These are phyloP conservation scores for Naganishia randhawae DNA, from an alignment of 768 basidiomycete species.

Conservation along the genomic window DNA sequence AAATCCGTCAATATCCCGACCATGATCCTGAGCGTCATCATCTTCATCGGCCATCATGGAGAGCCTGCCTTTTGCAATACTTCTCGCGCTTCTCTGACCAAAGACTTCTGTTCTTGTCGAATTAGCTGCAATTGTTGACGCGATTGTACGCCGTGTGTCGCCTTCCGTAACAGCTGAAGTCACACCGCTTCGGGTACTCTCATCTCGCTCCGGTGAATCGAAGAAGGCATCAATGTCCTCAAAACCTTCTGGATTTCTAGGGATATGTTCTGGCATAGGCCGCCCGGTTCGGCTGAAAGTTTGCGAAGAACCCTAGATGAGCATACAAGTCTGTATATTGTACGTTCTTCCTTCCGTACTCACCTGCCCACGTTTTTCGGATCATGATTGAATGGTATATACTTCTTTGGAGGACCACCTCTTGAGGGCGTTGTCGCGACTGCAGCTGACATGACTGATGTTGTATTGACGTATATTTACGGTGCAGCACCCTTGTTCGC, in stretches of 20 bases:
- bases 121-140: neutral
- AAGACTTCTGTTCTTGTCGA: slow-evolving; percentile 3
- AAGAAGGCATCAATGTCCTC: slow-evolving; percentile 51
- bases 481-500: neutral
- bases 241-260: slow-evolving; percentile 45
- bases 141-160: slow-evolving; percentile 6
- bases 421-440: slow-evolving; percentile 4
- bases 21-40: slow-evolving; percentile 2
- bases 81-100: slow-evolving; percentile 1
- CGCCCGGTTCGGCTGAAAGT: slow-evolving; percentile 43
- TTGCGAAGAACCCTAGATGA: neutral
- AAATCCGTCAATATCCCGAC: slow-evolving; percentile 1
- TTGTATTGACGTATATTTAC: neutral
- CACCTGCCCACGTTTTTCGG: slow-evolving; percentile 47
- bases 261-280: slow-evolving; percentile 45
- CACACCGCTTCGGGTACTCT: slow-evolving; percentile 3
- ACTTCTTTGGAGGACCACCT: slow-evolving; percentile 22
- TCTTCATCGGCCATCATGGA: slow-evolving; percentile 19
- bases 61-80: neutral
- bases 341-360: slow-evolving; percentile 27
- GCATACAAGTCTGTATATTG: neutral
- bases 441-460: slow-evolving; percentile 3
- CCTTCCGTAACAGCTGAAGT: slow-evolving; percentile 2
- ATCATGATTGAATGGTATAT: slow-evolving; percentile 42
- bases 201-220: slow-evolving; percentile 16